Evolutionary conservation across 768 basidiomycete genomes (phyloP), one percentile per base, ranked within the genome.

Genomic region (Coprinopsis strossmayeri): DNA sequence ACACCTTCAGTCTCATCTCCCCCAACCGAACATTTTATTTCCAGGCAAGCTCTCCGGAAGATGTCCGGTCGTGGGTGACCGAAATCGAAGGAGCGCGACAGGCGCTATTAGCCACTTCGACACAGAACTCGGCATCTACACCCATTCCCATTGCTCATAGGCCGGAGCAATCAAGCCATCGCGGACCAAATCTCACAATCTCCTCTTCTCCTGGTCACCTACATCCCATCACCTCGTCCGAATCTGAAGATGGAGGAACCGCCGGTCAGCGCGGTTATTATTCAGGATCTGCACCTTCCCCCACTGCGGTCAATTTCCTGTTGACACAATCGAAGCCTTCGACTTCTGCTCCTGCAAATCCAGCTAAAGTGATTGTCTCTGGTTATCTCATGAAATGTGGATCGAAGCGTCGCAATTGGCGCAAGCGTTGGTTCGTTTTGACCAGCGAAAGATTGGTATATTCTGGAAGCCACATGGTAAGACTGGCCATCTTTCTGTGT

Each of bases 311-410:
- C 21, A 56, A 50, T 20, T 49, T 53, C 37, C 12, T 18, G 2
- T 39, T 39, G 12, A 69, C 74, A 2, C 51, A 46, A 23, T 74
- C 78, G 24, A 48, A 40, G 37, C 45, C 39, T 24, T 21, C 40
- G 15, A 25, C 48, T 41, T 7, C 44, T 20, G 40, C 40, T 9
- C 37, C 50, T 34, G 63, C 42, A 74, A 62, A 74, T 55, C 75
- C 77, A 17, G 70, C 79, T n/a, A 94, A 93, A 69, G 71, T 83
- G 32, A 84, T 99, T 32, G 62, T 95, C 3, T 81, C 82, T 17
- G 92, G 93, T 1, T 99, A 98, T 64, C 72, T 99, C 53, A 92
- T 94, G 88, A 98, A 98, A 61, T 93, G 91, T 64, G 93, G 91
- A 23, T 84, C 85, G 37, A 91, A 94, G 56, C 79, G 95, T 60